phyloP scores from a whole-genome alignment of 495 filamentous ascomycete genomes.

The Sporormia fimetaria region DNA sequence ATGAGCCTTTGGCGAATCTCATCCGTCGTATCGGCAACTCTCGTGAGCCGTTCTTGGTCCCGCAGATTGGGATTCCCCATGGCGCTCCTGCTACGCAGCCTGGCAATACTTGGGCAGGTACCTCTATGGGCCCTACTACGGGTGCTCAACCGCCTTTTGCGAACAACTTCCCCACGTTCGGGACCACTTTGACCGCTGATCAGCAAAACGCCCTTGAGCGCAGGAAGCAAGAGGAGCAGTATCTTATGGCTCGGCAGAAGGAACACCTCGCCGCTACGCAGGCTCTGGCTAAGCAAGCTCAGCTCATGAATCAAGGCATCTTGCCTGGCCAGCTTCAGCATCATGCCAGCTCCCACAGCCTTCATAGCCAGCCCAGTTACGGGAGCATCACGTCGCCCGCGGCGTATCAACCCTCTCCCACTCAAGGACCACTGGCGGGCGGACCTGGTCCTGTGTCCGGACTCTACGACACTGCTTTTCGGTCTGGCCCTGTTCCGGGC shows the following conservation, averaged over 20 bases:
- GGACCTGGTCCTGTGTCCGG: constrained; percentile 46
- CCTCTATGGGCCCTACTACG: constrained; percentile 33
- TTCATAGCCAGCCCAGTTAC: constrained; percentile 92
- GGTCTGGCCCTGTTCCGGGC: constrained; percentile 34
- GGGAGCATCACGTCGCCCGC: constrained; percentile 83
- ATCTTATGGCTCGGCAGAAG: constrained; percentile 86
- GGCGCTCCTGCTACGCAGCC: constrained; percentile 49
- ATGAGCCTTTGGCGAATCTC: constrained; percentile 89
- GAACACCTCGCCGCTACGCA: constrained; percentile 85
- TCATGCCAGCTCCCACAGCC: constrained; percentile 83
- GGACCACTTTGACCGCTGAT: constrained; percentile 91
- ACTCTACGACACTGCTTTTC: constrained; percentile 63
- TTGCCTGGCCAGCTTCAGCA: constrained; percentile 62
- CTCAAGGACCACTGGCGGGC: constrained; percentile 54
- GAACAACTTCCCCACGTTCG: constrained; percentile 88
- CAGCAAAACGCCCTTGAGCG: constrained; percentile 95
- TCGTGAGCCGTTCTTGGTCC: constrained; percentile 90
- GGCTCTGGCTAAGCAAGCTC: constrained; percentile 63
- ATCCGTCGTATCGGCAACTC: constrained; percentile 96
- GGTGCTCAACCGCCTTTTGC: constrained; percentile 89
- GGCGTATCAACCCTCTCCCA: constrained; percentile 59
- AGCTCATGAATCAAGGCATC: constrained; percentile 43
- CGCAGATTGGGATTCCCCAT: constrained; percentile 88
- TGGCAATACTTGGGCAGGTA: constrained; percentile 36
- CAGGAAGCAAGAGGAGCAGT: constrained; percentile 95